Conservation (phyloP, 257 asterid species). For the Hygrophila difformis region DNA sequence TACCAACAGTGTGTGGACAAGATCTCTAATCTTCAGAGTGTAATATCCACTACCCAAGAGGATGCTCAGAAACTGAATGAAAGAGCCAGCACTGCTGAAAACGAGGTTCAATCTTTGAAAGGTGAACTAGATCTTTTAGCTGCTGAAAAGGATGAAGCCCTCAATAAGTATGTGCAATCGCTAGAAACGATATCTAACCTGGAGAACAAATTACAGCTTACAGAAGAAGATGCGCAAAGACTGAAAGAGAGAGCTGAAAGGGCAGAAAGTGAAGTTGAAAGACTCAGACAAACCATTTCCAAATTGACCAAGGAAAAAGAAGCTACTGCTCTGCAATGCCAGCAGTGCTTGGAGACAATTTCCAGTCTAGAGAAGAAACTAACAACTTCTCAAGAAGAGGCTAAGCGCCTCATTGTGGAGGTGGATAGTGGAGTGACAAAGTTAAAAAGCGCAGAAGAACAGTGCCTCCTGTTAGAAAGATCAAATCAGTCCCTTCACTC, state of each 20-base stretch:
- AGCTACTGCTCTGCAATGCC: conserved; percentile 49
- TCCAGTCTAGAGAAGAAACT: conserved; percentile 54
- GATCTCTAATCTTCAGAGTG: conserved; percentile 54
- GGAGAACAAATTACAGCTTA: conserved; percentile 58
- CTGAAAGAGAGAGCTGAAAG: conserved; percentile 67
- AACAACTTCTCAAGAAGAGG: conserved; percentile 50
- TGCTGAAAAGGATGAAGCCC: conserved; percentile 73
- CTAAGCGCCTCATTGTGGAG: conserved; percentile 53
- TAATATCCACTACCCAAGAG: conserved; percentile 30
- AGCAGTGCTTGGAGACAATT: conserved; percentile 56
- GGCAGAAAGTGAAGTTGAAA: conserved; percentile 66
- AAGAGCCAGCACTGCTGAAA: conserved; percentile 50
- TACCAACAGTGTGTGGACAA: conserved; percentile 55
- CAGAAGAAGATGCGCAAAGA: conserved; percentile 53
- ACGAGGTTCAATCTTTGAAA: conserved; percentile 40
- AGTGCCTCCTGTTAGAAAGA: conserved; percentile 50
- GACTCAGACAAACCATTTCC: conserved; percentile 47
- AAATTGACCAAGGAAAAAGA: conserved; percentile 65
- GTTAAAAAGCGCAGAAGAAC: conserved; percentile 76
- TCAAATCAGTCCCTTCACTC: conserved; percentile 70
- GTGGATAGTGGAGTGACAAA: conserved; percentile 48
- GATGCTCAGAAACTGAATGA: conserved; percentile 36
- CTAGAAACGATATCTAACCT: conserved; percentile 61
- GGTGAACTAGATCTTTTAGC: conserved; percentile 40
- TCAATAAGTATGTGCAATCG: conserved; percentile 57